Conservation (phyloP, 176 grass and related monocot genomes). For the Alopecurus myosuroides region DNA sequence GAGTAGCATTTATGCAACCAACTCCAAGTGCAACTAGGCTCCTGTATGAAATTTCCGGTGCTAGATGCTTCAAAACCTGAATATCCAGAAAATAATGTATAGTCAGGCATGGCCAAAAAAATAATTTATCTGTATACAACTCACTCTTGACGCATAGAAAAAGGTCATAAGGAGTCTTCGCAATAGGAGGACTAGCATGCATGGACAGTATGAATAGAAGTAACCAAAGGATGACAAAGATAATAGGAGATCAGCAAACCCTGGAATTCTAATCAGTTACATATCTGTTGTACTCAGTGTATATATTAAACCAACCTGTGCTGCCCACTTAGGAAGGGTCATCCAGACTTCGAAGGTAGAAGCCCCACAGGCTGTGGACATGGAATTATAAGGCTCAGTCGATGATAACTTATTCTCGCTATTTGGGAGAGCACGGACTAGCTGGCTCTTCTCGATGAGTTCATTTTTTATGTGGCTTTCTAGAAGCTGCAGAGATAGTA, state of each 20-base stretch:
- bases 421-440: constrained; percentile 62
- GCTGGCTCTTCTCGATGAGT: constrained; percentile 84
- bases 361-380: constrained; percentile 74
- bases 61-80: constrained; percentile 92
- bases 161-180: background rate
- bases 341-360: constrained; percentile 91
- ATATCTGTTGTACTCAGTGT: constrained; percentile 17
- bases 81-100: constrained; percentile 23
- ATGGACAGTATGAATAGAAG: background rate
- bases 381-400: constrained; percentile 59
- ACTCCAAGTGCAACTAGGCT: constrained; percentile 94
- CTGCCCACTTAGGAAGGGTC: constrained; percentile 91
- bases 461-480: constrained; percentile 93
- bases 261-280: constrained; percentile 1
- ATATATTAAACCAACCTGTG: constrained; percentile 54
- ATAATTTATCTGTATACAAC: background rate
- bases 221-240: background rate
- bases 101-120: background rate
- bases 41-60: constrained; percentile 68
- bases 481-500: constrained; percentile 63
- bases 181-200: background rate
- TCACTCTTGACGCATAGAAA: background rate
- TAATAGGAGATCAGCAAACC: background rate
- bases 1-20: constrained; percentile 74
- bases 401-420: constrained; percentile 43